Conservation (phyloP, 345 rosid species). For the Mangifera indica region DNA sequence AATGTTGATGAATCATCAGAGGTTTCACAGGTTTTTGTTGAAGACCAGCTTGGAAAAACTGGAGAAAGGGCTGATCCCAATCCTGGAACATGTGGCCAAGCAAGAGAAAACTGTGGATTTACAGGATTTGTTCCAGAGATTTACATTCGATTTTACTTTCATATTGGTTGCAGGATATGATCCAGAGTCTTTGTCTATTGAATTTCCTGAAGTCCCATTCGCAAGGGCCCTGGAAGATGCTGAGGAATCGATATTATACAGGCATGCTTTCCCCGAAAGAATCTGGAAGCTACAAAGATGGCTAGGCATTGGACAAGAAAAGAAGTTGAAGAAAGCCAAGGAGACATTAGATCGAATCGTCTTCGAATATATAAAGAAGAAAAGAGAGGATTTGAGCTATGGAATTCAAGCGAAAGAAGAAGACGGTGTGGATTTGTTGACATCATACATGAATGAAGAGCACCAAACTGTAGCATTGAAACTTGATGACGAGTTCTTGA, state of each 20-base stretch:
- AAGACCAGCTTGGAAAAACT: conserved; percentile 23
- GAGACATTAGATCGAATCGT: conserved; percentile 19
- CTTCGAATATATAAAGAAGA: conserved; percentile 26
- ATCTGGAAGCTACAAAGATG: conserved; percentile 39
- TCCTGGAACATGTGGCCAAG: conserved; percentile 32
- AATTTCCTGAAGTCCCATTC: conserved; percentile 31
- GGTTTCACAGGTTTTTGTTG: conserved; percentile 29
- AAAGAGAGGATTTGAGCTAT: conserved; percentile 31
- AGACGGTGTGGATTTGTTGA: conserved; percentile 35
- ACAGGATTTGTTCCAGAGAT: conserved; percentile 43
- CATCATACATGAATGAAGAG: conserved; percentile 35
- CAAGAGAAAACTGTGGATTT: conserved; percentile 29
- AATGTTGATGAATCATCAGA: conserved; percentile 22
- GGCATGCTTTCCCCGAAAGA: conserved; percentile 25
- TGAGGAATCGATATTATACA: conserved; percentile 31
- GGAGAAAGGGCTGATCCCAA: conserved; percentile 33
- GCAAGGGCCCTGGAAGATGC: conserved; percentile 38
- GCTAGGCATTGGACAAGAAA: conserved; percentile 41
- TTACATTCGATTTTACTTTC: conserved; percentile 45
- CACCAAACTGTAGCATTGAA: conserved; percentile 11
- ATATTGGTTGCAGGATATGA: conserved; percentile 45
- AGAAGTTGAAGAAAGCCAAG: conserved; percentile 31
- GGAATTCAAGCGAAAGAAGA: not conserved
- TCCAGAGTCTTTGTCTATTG: conserved; percentile 40
- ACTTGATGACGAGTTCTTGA: conserved; percentile 40